Percentiles rank a stretch among this genome's conserved stretches.
These are phyloP conservation scores for Pythium plurisporium DNA, from an alignment of 352 stramenopile genomes.

Conservation along the genomic window DNA sequence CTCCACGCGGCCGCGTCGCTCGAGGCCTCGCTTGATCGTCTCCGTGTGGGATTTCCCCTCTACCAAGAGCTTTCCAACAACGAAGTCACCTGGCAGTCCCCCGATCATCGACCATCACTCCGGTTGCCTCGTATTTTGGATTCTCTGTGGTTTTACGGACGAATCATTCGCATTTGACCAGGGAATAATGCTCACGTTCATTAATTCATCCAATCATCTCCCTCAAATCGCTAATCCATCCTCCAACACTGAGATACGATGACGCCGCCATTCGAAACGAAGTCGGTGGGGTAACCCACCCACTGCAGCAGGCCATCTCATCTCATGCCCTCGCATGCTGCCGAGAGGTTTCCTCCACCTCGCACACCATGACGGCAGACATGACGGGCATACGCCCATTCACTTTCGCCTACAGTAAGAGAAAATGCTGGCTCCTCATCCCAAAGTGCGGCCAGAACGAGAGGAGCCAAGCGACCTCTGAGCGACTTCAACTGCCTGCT, in stretches of 20 bases:
- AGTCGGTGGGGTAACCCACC: neutral
- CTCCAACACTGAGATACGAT: too few relatives aligned
- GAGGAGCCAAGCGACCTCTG: neutral
- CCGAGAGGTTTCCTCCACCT: neutral
- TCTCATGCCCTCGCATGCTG: neutral
- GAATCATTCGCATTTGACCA: neutral
- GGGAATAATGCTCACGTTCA: neutral
- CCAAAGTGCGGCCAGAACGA: too few relatives aligned
- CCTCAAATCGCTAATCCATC: neutral
- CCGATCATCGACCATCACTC: constrained; percentile 22
- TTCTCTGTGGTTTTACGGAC: constrained; percentile 10
- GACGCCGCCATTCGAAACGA: neutral
- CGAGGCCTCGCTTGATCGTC: too few relatives aligned
- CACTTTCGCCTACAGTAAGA: too few relatives aligned
- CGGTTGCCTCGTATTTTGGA: neutral
- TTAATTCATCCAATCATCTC: constrained; percentile 17
- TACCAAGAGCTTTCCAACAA: constrained; percentile 4
- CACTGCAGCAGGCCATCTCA: constrained; percentile 2
- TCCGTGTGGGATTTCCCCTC: constrained; percentile 6
- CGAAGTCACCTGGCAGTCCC: constrained; percentile 17
- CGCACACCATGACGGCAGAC: too few relatives aligned
- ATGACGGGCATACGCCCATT: too few relatives aligned
- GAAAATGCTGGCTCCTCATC: too few relatives aligned
- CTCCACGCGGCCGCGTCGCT: neutral
- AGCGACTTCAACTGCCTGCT: constrained; percentile 8